Percentiles rank a stretch among this genome's conserved stretches.
Conservation (phyloP, 306 rosid genomes). For the Cicer yamashitae region DNA sequence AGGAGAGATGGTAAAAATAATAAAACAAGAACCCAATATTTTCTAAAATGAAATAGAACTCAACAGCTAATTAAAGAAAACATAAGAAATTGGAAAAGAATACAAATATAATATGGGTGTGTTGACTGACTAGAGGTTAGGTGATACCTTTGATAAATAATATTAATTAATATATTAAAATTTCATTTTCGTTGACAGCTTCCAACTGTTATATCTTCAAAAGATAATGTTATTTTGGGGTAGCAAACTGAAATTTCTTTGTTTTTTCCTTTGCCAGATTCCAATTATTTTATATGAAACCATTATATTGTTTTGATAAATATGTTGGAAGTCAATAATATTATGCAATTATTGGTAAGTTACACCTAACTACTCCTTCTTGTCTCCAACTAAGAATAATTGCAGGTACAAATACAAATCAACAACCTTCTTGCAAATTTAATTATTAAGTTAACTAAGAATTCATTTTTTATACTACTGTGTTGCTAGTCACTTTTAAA, state of each 20-base stretch:
- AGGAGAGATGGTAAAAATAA: neutral
- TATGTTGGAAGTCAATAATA: neutral
- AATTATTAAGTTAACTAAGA: constrained; percentile 32
- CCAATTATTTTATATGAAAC: constrained; percentile 2
- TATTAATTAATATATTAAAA: neutral
- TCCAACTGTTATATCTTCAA: constrained; percentile 27
- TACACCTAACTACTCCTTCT: constrained; percentile 32
- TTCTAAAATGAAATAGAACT: neutral
- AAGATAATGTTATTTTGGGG: constrained; percentile 2
- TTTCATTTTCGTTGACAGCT: constrained; percentile 40
- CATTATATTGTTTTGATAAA: neutral
- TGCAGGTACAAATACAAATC: constrained; percentile 26
- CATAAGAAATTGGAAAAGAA: constrained; percentile 32
- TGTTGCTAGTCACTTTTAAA: constrained; percentile 30
- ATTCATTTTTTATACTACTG: constrained; percentile 12
- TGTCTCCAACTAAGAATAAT: constrained; percentile 10
- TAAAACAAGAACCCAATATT: neutral
- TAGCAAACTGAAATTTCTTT: constrained; percentile 4
- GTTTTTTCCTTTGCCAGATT: neutral
- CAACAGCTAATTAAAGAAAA: constrained; percentile 1
- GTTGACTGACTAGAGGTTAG: constrained; percentile 27
- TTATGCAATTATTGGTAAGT: constrained; percentile 40
- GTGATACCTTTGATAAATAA: neutral
- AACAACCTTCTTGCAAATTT: constrained; percentile 33
- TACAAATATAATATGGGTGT: constrained; percentile 5